A percentile compares a stretch with the other conserved stretches of the same genome.
Conservation (phyloP, 2,329 filamentous ascomycete genomes). For the Myotisia sp. region DNA sequence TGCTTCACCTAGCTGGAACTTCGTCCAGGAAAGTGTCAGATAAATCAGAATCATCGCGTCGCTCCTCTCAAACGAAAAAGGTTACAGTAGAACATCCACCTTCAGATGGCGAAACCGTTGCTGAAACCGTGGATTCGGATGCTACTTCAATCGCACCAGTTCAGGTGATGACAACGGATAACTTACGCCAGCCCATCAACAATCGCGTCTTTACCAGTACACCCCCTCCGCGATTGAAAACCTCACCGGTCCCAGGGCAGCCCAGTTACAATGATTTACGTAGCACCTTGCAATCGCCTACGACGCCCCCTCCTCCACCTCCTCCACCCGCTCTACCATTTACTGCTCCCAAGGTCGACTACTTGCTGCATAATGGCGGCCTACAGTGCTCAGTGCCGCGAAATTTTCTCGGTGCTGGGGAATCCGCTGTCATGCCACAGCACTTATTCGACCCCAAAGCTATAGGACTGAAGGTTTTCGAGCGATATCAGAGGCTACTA, state of each 20-base stretch:
- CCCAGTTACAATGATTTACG: conserved; percentile 1
- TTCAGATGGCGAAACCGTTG: conserved; percentile 16
- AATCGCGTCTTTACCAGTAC: conserved; percentile 1
- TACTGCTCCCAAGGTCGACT: conserved; percentile 73
- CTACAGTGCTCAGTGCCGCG: conserved; percentile 57
- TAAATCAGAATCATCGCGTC: conserved; percentile 19
- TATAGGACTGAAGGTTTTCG: conserved; percentile 61
- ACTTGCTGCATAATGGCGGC: conserved; percentile 79
- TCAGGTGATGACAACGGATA: conserved; percentile 19
- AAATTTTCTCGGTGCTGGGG: conserved; percentile 44
- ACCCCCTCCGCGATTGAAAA: neutral
- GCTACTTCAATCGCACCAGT: conserved; percentile 34
- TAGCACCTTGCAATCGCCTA: neutral
- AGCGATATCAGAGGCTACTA: conserved; percentile 66
- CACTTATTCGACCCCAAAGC: conserved; percentile 48
- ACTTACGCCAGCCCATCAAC: neutral
- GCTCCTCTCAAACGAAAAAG: conserved; percentile 16
- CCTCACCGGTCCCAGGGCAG: neutral
- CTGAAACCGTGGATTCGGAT: conserved; percentile 29
- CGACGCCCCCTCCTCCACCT: conserved; percentile 53
- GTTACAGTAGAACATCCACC: neutral
- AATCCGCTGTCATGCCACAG: conserved; percentile 45
- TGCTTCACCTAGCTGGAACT: no score
- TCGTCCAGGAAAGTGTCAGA: conserved; percentile 9
- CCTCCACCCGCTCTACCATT: conserved; percentile 53